Conservation (phyloP, 306 rosid genomes). For the Dryas alaskensis region DNA sequence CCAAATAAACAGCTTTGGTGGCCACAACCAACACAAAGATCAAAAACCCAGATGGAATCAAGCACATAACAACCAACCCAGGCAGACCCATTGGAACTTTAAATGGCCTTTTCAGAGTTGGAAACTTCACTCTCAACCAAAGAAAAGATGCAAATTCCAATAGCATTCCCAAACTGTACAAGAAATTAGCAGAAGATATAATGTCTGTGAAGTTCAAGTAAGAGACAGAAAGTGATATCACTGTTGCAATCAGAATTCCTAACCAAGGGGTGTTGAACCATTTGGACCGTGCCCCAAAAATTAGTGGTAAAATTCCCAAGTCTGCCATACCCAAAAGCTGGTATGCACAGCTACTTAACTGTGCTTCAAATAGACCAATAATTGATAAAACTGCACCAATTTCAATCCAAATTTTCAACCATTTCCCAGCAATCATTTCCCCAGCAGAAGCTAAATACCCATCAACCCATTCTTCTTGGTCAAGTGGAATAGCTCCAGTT, state of each 20-base stretch:
- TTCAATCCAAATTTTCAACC: slow-evolving; percentile 77
- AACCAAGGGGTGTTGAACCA: slow-evolving; percentile 83
- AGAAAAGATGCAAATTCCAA: slow-evolving; percentile 74
- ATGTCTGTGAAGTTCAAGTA: slow-evolving; percentile 48
- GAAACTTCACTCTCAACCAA: slow-evolving; percentile 54
- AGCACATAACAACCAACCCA: slow-evolving; percentile 55
- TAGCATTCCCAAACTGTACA: slow-evolving; percentile 89
- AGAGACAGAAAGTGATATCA: slow-evolving; percentile 41
- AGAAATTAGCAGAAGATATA: slow-evolving; percentile 67
- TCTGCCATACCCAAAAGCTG: slow-evolving; percentile 78
- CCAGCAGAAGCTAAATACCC: slow-evolving; percentile 64
- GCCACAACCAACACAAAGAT: slow-evolving; percentile 62
- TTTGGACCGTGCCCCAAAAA: slow-evolving; percentile 53
- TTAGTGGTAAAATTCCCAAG: slow-evolving; percentile 55
- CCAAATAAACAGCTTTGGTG: slow-evolving; percentile 36
- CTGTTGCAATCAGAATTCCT: slow-evolving; percentile 62
- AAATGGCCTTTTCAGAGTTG: slow-evolving; percentile 53
- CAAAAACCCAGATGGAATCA: slow-evolving; percentile 62
- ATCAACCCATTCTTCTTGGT: slow-evolving; percentile 42
- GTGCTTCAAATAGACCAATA: slow-evolving; percentile 70
- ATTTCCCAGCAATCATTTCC: slow-evolving; percentile 55
- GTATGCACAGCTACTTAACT: slow-evolving; percentile 69
- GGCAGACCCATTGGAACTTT: slow-evolving; percentile 53
- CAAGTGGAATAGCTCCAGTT: slow-evolving; percentile 44
- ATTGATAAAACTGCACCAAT: slow-evolving; percentile 64